phyloP scores from a whole-genome alignment of 176 grass and related monocot species.

The Carex littledalei region DNA sequence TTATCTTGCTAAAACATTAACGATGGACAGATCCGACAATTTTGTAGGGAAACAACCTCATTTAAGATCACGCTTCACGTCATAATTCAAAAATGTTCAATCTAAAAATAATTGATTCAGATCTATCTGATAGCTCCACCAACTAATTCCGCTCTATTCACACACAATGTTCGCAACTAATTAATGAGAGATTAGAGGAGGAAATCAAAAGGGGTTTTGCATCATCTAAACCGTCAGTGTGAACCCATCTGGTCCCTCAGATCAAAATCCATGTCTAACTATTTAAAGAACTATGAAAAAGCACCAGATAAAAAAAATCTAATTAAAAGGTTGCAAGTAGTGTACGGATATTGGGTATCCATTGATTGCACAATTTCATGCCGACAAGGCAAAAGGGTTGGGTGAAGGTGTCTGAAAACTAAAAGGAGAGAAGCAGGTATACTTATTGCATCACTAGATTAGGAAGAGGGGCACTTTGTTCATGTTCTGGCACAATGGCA shows the following conservation, averaged over 20 bases:
- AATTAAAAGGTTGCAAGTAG: background rate
- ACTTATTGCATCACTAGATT: conserved; percentile 11
- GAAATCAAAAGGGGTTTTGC: too few species aligned
- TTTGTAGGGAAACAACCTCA: too few species aligned
- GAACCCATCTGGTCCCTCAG: too few species aligned
- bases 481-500: background rate
- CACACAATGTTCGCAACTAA: background rate
- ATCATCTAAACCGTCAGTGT: too few species aligned
- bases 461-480: background rate
- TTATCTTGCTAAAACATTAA: too few species aligned
- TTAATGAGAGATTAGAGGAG: background rate
- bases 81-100: background rate
- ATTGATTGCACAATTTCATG: conserved; percentile 10
- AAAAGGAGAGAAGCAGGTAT: conserved; percentile 8
- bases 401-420: background rate
- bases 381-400: background rate
- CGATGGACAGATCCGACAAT: too few species aligned
- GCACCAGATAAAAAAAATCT: background rate
- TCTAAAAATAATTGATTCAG: background rate
- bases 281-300: background rate
- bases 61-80: too few species aligned
- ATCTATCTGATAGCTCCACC: background rate
- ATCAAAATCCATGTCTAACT: background rate
- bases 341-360: background rate
- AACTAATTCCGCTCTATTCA: background rate